Evolutionary conservation across 2,329 filamentous ascomycete species (phyloP).

Genomic region (Cercospora sojina): DNA sequence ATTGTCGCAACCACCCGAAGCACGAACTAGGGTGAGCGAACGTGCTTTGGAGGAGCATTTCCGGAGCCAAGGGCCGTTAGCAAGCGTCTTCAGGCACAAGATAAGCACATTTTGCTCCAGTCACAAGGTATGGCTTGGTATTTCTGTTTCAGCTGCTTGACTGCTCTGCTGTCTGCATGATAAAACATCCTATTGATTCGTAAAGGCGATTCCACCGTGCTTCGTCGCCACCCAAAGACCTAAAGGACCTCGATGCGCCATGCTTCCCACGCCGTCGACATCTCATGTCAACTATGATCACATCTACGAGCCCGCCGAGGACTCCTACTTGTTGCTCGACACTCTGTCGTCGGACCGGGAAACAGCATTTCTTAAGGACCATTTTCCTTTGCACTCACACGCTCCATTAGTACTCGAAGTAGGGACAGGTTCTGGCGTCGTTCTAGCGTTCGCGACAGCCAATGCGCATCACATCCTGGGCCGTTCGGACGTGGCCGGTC

Average conservation of each 20-base stretch:
- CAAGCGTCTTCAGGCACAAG: not conserved
- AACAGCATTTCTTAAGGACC: conserved; percentile 63
- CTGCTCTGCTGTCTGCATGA: not conserved
- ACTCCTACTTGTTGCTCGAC: conserved; percentile 91
- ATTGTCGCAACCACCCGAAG: not conserved
- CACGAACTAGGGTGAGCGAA: not conserved
- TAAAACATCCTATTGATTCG: not conserved
- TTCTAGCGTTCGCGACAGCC: conserved; percentile 82
- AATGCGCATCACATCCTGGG: conserved; percentile 73
- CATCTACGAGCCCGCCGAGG: conserved; percentile 93
- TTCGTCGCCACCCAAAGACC: not conserved
- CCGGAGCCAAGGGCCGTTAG: not conserved
- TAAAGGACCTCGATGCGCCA: conserved; percentile 39
- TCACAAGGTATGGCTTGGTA: not conserved
- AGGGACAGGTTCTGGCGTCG: conserved; percentile 87
- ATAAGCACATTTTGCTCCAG: not conserved
- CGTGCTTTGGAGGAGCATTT: not conserved
- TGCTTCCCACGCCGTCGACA: conserved; percentile 93
- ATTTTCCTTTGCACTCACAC: conserved; percentile 51
- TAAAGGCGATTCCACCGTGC: not conserved
- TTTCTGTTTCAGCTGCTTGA: not conserved
- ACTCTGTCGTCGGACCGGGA: conserved; percentile 75
- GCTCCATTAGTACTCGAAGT: conserved; percentile 72
- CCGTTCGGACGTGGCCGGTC: conserved; percentile 64
- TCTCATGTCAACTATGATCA: conserved; percentile 84